Percentiles rank a stretch among this genome's conserved stretches.
phyloP scores from a whole-genome alignment of 2,329 filamentous ascomycete genomes.

The Emericellopsis atlantica region DNA sequence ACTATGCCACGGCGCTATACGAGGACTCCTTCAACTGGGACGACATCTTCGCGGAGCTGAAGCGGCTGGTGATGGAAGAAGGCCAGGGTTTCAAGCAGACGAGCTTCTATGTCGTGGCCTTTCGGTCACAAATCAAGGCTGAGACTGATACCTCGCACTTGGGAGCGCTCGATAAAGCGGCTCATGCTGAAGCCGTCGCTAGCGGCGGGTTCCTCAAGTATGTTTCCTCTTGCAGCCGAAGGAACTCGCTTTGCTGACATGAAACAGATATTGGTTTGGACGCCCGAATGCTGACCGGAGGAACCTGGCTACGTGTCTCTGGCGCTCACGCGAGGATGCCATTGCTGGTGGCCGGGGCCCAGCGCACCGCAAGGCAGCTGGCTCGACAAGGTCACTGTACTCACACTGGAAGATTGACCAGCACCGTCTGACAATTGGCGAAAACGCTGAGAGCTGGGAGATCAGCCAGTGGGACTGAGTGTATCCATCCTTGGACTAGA shows the following conservation, averaged over 20 bases:
- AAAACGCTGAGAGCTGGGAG: conserved; percentile 52
- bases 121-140: conserved; percentile 60
- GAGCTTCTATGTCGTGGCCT: conserved; percentile 74
- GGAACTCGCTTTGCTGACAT: conserved; percentile 6
- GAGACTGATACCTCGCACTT: conserved; percentile 56
- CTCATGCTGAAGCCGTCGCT: conserved; percentile 66
- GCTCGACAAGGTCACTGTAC: conserved; percentile 49
- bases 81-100: conserved; percentile 41
- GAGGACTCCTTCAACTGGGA: conserved; percentile 65
- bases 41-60: conserved; percentile 46
- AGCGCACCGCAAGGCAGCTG: conserved; percentile 53
- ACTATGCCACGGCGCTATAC: conserved; percentile 71
- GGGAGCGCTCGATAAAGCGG: conserved; percentile 61
- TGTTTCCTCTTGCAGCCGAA: conserved; percentile 10
- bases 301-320: conserved; percentile 74
- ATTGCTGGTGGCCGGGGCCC: conserved; percentile 44
- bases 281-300: conserved; percentile 52
- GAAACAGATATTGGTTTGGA: conserved; percentile 73
- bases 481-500: no score
- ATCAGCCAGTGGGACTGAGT: conserved; percentile 42
- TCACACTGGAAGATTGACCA: conserved; percentile 60
- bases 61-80: conserved; percentile 30
- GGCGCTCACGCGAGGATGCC: conserved; percentile 48
- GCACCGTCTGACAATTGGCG: conserved; percentile 53
- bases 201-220: conserved; percentile 75